Percentiles rank a stretch among this genome's conserved stretches.
Evolutionary conservation across 2,329 filamentous ascomycete species (phyloP).

Genomic region (Magnaporthiopsis incrustans): DNA sequence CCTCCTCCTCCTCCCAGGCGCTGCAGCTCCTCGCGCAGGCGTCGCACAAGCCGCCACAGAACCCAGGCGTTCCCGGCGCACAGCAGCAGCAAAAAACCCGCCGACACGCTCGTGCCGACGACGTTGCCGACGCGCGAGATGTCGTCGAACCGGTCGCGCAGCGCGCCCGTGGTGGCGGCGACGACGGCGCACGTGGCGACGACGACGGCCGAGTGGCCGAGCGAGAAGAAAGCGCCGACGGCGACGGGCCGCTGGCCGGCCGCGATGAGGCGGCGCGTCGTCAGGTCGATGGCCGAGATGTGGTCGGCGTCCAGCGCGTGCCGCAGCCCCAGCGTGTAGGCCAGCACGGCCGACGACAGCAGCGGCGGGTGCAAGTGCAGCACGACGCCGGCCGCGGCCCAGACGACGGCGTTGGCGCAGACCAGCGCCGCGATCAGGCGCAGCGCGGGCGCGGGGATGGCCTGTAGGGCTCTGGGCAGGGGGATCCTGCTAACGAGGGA

Average conservation of each 20-base stretch:
- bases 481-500: constrained; percentile 12
- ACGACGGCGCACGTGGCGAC: constrained; percentile 85
- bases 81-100: constrained; percentile 72
- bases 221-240: constrained; percentile 88
- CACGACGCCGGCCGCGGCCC: constrained; percentile 45
- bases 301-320: constrained; percentile 99
- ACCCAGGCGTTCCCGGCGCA: constrained; percentile 83
- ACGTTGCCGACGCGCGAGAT: constrained; percentile 80
- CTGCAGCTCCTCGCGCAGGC: constrained; percentile 55
- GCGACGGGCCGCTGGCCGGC: constrained; percentile 80
- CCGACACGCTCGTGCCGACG: constrained; percentile 80
- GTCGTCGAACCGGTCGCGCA: constrained; percentile 70
- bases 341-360: constrained; percentile 71
- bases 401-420: constrained; percentile 43
- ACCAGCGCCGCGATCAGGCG: constrained; percentile 44
- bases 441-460: constrained; percentile 26
- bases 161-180: constrained; percentile 78
- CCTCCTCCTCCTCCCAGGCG: constrained; percentile 22
- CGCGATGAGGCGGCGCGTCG: constrained; percentile 83
- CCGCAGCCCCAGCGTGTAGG: constrained; percentile 81
- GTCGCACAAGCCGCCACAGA: constrained; percentile 64
- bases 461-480: constrained; percentile 20
- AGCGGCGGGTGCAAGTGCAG: constrained; percentile 50
- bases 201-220: constrained; percentile 91
- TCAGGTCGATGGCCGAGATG: constrained; percentile 78